Percentiles rank a stretch among this genome's conserved stretches.
These are phyloP conservation scores for Scytalidium sp. DNA, from an alignment of 2,329 filamentous ascomycete species.

Conservation along the genomic window DNA sequence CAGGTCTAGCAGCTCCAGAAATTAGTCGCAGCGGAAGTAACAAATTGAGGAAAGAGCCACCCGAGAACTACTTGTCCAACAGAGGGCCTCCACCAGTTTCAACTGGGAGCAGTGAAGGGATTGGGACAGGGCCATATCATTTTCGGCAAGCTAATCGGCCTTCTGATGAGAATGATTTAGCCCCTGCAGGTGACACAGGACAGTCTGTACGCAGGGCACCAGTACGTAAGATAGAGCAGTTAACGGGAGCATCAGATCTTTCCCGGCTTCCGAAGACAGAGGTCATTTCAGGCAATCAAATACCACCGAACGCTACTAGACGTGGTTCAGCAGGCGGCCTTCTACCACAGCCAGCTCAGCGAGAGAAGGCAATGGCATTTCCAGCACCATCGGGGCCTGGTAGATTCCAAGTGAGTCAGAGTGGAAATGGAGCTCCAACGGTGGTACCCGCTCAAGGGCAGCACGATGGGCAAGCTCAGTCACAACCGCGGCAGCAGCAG, in stretches of 20 bases:
- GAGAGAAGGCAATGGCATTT: background rate
- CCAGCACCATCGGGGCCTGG: background rate
- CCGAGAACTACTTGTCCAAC: conserved; percentile 46
- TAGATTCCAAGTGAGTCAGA: background rate
- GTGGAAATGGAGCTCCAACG: conserved; percentile 10
- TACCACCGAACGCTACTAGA: background rate
- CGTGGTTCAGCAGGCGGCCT: background rate
- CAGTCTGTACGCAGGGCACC: conserved; percentile 22
- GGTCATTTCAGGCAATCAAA: conserved; percentile 1
- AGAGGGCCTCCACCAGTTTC: conserved; percentile 20
- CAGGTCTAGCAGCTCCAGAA: conserved; percentile 28
- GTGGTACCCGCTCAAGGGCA: background rate
- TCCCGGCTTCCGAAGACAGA: background rate
- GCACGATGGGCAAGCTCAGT: background rate
- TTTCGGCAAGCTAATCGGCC: background rate
- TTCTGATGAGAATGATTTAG: conserved; percentile 9
- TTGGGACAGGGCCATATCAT: background rate
- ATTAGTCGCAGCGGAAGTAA: conserved; percentile 50
- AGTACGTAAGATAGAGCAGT: conserved; percentile 23
- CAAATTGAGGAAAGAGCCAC: conserved; percentile 56
- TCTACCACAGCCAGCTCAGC: background rate
- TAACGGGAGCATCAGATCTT: conserved; percentile 16
- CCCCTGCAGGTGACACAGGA: conserved; percentile 11
- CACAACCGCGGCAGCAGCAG: too few relatives aligned
- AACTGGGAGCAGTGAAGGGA: background rate